A percentile compares a stretch with the other conserved stretches of the same genome.
Conservation (phyloP, 768 basidiomycete genomes). For the Punctularia strigosozonata region DNA sequence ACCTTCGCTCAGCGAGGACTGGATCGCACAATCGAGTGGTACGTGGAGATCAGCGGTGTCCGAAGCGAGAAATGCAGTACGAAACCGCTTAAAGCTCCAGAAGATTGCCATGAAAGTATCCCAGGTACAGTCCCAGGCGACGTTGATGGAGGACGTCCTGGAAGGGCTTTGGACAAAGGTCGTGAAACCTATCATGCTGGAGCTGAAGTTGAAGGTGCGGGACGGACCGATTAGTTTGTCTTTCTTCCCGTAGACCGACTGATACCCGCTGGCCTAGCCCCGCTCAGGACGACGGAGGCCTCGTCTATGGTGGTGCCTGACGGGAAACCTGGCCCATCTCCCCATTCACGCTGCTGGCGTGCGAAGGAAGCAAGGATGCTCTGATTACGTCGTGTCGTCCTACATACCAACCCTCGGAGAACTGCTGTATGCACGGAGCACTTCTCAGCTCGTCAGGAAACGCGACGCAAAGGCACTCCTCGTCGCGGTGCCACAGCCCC, state of each 20-base stretch:
- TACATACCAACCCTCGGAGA: constrained; percentile 3
- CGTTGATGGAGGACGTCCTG: background rate
- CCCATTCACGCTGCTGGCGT: background rate
- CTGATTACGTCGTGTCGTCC: constrained; percentile 1
- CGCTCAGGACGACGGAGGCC: too few relatives aligned
- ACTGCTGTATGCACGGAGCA: background rate
- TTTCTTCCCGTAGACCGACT: too few relatives aligned
- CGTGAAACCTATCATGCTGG: background rate
- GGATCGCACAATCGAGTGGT: too few relatives aligned
- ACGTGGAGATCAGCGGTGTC: too few relatives aligned
- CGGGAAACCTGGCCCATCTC: background rate
- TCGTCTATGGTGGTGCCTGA: background rate
- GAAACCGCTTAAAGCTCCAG: too few relatives aligned
- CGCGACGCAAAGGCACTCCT: background rate
- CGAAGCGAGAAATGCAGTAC: too few relatives aligned
- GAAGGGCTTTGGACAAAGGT: background rate
- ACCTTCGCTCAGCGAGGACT: too few relatives aligned
- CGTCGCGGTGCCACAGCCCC: background rate
- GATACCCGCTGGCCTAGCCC: too few relatives aligned
- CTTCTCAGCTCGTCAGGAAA: background rate
- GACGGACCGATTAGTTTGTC: background rate
- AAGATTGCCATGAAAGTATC: too few relatives aligned
- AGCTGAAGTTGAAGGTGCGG: background rate
- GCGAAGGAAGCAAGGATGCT: background rate
- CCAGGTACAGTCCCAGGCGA: too few relatives aligned